A percentile compares a stretch with the other conserved stretches of the same genome.
These are phyloP conservation scores for Phellinidium pouzarii DNA, from an alignment of 1,284 basidiomycete species.

Conservation along the genomic window DNA sequence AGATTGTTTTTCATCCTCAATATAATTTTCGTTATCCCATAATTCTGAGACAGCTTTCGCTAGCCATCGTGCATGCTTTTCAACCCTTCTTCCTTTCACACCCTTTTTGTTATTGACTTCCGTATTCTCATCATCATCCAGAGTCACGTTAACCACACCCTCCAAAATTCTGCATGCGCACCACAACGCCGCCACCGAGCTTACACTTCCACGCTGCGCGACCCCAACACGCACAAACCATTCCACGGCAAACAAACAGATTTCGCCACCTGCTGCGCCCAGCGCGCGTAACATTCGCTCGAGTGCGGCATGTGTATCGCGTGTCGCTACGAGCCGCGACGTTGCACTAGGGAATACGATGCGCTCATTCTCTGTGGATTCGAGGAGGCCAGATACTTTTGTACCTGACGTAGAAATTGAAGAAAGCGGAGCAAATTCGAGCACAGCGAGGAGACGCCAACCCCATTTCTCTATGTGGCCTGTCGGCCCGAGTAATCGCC, in stretches of 20 bases:
- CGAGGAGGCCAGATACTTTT: constrained; percentile 45
- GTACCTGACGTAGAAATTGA: constrained; percentile 41
- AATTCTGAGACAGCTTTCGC: constrained; percentile 58
- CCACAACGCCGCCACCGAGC: constrained; percentile 76
- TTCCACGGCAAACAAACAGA: constrained; percentile 69
- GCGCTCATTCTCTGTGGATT: constrained; percentile 33
- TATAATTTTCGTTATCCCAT: constrained; percentile 49
- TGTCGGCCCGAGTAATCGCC: constrained; percentile 67
- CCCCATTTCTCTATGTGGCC: constrained; percentile 89
- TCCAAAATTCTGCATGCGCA: constrained; percentile 70
- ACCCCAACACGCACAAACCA: constrained; percentile 67
- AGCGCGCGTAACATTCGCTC: constrained; percentile 66
- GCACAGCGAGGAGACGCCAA: constrained; percentile 69
- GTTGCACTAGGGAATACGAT: constrained; percentile 51
- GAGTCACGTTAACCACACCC: constrained; percentile 48
- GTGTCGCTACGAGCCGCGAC: constrained; percentile 57
- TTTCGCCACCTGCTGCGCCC: constrained; percentile 65
- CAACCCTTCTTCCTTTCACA: constrained; percentile 39
- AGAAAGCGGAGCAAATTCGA: constrained; percentile 60
- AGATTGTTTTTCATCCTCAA: constrained; percentile 18
- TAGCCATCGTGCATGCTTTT: constrained; percentile 60
- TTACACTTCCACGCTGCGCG: constrained; percentile 32
- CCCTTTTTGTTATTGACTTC: constrained; percentile 21
- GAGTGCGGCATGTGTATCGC: constrained; percentile 48
- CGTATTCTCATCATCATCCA: constrained; percentile 22